A percentile compares a stretch with the other conserved stretches of the same genome.
Conservation (phyloP, 306 rosid genomes). For the Delonix regia region DNA sequence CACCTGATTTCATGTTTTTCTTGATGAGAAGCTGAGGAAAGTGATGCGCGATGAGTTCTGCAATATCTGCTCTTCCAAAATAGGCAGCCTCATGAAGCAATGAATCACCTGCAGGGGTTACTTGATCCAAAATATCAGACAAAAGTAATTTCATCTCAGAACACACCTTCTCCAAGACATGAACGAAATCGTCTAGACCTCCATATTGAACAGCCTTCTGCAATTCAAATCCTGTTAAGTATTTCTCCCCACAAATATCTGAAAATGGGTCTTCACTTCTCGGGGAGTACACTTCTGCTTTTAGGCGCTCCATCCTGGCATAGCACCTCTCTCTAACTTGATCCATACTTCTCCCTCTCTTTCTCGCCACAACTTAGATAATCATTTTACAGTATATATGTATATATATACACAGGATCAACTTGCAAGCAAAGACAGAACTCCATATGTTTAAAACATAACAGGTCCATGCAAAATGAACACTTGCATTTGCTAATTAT, state of each 20-base stretch:
- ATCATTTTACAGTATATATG: too few relatives aligned
- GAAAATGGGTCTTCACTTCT: background rate
- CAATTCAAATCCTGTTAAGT: background rate
- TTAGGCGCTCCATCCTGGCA: background rate
- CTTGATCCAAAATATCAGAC: background rate
- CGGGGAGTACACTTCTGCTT: too few relatives aligned
- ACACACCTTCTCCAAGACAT: background rate
- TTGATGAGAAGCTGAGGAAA: background rate
- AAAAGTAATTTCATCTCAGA: background rate
- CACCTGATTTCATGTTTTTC: background rate
- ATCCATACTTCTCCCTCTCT: background rate
- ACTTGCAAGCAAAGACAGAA: too few relatives aligned
- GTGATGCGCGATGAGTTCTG: background rate
- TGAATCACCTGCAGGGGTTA: conserved; percentile 4
- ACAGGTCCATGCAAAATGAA: too few relatives aligned
- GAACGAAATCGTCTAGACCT: background rate
- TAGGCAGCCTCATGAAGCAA: conserved; percentile 26
- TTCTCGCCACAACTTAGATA: too few relatives aligned
- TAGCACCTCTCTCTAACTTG: background rate
- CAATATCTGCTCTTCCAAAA: background rate
- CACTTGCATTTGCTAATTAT: too few relatives aligned
- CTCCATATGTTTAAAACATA: too few relatives aligned
- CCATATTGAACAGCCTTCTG: background rate
- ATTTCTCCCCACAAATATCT: background rate
- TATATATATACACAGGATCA: too few relatives aligned